phyloP scores from a whole-genome alignment of 1,284 basidiomycete species.

The Cryptococcus sp. region DNA sequence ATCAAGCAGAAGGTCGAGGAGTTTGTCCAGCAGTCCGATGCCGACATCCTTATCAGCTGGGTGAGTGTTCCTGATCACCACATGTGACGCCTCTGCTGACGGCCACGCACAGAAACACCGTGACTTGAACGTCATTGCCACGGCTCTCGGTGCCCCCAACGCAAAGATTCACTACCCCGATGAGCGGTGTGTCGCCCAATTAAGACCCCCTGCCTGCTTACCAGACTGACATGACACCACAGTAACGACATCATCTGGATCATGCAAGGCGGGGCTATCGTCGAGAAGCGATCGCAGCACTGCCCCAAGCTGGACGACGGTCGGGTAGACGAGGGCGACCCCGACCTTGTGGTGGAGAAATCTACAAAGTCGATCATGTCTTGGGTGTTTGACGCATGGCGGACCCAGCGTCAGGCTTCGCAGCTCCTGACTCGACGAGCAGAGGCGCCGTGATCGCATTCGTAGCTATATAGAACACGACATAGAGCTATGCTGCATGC shows the following conservation, averaged over 20 bases:
- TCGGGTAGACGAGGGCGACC: constrained; percentile 25
- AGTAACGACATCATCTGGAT: constrained; percentile 34
- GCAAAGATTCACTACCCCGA: constrained; percentile 22
- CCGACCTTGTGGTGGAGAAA: constrained; percentile 23
- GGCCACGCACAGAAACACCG: constrained; percentile 22
- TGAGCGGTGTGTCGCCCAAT: constrained; percentile 18
- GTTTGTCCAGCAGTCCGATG: constrained; percentile 13
- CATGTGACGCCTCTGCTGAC: background rate
- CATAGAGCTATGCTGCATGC: too few relatives aligned
- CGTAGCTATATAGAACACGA: background rate
- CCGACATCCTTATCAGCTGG: constrained; percentile 27
- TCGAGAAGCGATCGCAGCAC: constrained; percentile 29
- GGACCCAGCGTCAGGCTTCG: background rate
- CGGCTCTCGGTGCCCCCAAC: constrained; percentile 25
- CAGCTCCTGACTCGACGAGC: background rate
- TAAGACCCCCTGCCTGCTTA: background rate
- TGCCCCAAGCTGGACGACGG: constrained; percentile 26
- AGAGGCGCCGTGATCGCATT: too few relatives aligned
- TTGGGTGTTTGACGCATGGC: background rate
- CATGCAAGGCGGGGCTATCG: constrained; percentile 20
- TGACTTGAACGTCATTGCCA: constrained; percentile 25
- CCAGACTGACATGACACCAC: background rate
- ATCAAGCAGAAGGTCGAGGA: constrained; percentile 14
- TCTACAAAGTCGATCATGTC: background rate
- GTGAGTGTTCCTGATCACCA: constrained; percentile 3